These are phyloP conservation scores for Colletotrichum sp. DNA, from an alignment of 2,329 filamentous ascomycete species.

Conservation along the genomic window DNA sequence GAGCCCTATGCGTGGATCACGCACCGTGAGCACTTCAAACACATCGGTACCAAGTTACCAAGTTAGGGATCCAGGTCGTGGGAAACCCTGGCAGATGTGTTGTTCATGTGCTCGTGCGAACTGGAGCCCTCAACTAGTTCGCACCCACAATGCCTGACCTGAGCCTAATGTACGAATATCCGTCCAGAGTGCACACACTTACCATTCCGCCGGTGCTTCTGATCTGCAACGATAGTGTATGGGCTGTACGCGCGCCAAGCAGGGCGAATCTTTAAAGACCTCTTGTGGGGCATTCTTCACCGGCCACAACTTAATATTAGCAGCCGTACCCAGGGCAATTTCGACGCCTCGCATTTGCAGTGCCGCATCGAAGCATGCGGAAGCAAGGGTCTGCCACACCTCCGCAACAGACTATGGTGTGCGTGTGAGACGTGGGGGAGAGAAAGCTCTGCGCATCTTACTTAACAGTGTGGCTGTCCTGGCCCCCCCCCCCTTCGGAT, in stretches of 20 bases:
- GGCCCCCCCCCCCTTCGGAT: not conserved
- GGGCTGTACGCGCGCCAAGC: not conserved
- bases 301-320: not conserved
- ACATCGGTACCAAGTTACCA: not conserved
- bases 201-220: not conserved
- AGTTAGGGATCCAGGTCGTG: not conserved
- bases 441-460: not conserved
- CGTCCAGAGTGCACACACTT: not conserved
- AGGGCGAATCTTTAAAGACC: not conserved
- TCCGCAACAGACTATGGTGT: not conserved
- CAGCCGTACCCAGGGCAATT: slow-evolving; percentile 1
- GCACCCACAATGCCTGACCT: not conserved
- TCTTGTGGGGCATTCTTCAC: not conserved
- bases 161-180: not conserved
- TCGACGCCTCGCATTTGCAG: slow-evolving; percentile 2
- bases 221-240: not conserved
- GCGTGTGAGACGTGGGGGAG: not conserved
- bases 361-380: not conserved
- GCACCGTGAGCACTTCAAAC: not conserved
- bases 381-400: slow-evolving; percentile 4
- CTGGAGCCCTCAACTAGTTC: not conserved
- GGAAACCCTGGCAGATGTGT: not conserved
- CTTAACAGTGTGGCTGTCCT: not conserved
- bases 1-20: not conserved
- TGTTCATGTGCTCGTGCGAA: not conserved